Conservation (phyloP, 129 eudicot genomes). For the Arctium minus region DNA sequence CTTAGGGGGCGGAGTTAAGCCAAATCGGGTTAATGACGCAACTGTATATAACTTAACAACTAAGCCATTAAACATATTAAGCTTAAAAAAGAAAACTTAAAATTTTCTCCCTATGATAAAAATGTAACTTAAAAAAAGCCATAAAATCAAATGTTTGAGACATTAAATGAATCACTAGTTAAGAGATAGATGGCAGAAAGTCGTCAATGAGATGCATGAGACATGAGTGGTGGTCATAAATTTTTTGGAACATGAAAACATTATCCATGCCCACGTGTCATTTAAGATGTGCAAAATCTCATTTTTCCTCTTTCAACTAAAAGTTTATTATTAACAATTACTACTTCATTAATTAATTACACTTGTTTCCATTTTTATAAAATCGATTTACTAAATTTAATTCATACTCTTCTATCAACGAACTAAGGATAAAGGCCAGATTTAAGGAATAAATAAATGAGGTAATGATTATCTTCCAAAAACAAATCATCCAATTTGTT, state of each 20-base stretch:
- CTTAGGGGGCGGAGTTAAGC: neutral
- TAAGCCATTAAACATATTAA: neutral
- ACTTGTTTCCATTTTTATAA: no score
- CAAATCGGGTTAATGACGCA: neutral
- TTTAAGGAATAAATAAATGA: no score
- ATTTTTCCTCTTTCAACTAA: neutral
- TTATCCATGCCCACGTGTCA: neutral
- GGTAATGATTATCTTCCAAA: no score
- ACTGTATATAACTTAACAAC: neutral
- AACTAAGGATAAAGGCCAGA: no score
- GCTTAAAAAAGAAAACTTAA: neutral
- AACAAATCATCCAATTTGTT: no score
- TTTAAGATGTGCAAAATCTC: neutral
- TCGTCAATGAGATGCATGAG: neutral
- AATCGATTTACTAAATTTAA: no score
- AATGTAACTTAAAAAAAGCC: neutral
- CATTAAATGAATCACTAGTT: neutral
- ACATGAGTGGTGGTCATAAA: neutral
- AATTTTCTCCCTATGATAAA: neutral
- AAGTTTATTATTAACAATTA: neutral
- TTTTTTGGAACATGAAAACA: neutral
- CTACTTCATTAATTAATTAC: no score
- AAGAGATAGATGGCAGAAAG: neutral
- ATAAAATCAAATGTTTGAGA: neutral
- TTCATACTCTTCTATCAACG: no score